Evolutionary conservation across 2,329 filamentous ascomycete genomes (phyloP).

Genomic region (Grosmannia huntii): DNA sequence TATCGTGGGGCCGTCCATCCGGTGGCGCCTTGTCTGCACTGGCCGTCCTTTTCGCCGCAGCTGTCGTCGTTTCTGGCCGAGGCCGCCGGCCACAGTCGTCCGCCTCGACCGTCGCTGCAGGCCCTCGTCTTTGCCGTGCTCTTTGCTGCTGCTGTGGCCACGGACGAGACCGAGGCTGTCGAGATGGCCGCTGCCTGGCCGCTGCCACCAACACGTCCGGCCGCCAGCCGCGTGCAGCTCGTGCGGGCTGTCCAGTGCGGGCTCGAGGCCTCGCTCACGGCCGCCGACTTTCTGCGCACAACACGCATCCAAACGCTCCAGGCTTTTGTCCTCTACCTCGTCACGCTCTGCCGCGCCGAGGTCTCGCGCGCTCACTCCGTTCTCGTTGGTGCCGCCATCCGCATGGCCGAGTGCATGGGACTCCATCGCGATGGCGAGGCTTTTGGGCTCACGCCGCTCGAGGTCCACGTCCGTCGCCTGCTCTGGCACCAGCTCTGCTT

Average conservation of each 20-base stretch:
- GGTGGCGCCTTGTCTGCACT: constrained; percentile 54
- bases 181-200: constrained; percentile 29
- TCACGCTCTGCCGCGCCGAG: constrained; percentile 57
- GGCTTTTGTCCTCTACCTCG: constrained; percentile 64
- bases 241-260: constrained; percentile 52
- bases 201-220: constrained; percentile 19
- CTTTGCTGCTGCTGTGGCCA: constrained; percentile 56
- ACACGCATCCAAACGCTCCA: constrained; percentile 63
- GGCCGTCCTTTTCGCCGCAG: constrained; percentile 50
- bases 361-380: constrained; percentile 63
- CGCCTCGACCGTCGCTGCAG: constrained; percentile 47
- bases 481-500: constrained; percentile 72
- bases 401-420: constrained; percentile 67
- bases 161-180: constrained; percentile 38
- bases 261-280: constrained; percentile 53
- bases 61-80: constrained; percentile 54
- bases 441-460: constrained; percentile 52
- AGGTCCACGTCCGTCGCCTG: constrained; percentile 57
- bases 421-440: constrained; percentile 57
- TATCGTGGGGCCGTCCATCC: constrained; percentile 59
- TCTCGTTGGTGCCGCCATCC: constrained; percentile 56
- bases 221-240: constrained; percentile 24
- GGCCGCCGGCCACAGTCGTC: neutral
- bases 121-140: constrained; percentile 57
- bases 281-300: constrained; percentile 59